phyloP scores from a whole-genome alignment of 306 rosid species.

The Cicer judaicum region DNA sequence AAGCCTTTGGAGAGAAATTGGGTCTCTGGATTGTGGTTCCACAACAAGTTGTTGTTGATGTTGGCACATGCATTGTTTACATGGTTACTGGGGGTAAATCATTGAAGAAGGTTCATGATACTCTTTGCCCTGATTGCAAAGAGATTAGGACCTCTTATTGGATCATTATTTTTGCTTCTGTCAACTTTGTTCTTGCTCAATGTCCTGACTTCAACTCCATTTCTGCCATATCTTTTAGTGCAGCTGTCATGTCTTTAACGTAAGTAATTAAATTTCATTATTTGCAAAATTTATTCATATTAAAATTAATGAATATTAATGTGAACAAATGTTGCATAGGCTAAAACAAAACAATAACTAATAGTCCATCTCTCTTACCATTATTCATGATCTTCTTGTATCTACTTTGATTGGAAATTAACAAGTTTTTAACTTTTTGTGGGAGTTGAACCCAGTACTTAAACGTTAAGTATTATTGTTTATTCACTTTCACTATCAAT shows the following conservation, averaged over 20 bases:
- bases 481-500: too few relatives aligned
- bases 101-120: constrained; percentile 64
- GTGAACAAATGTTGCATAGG: too few relatives aligned
- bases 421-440: too few relatives aligned
- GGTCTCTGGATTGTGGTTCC: constrained; percentile 88
- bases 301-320: too few relatives aligned
- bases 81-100: constrained; percentile 85
- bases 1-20: constrained; percentile 75
- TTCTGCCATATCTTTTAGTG: constrained; percentile 62
- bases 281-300: too few relatives aligned
- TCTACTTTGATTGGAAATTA: too few relatives aligned
- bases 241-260: constrained; percentile 85
- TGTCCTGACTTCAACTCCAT: constrained; percentile 80
- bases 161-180: constrained; percentile 67
- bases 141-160: constrained; percentile 52
- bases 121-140: constrained; percentile 55
- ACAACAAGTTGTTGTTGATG: constrained; percentile 73
- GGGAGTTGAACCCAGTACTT: too few relatives aligned
- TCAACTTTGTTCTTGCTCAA: constrained; percentile 68
- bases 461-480: too few relatives aligned
- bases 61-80: constrained; percentile 72
- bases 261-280: background rate
- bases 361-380: too few relatives aligned
- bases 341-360: too few relatives aligned
- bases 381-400: too few relatives aligned